Percentiles rank a stretch among this genome's conserved stretches.
Evolutionary conservation across 2,329 filamentous ascomycete species (phyloP).

Genomic region (Ceratocystis smalleyi): DNA sequence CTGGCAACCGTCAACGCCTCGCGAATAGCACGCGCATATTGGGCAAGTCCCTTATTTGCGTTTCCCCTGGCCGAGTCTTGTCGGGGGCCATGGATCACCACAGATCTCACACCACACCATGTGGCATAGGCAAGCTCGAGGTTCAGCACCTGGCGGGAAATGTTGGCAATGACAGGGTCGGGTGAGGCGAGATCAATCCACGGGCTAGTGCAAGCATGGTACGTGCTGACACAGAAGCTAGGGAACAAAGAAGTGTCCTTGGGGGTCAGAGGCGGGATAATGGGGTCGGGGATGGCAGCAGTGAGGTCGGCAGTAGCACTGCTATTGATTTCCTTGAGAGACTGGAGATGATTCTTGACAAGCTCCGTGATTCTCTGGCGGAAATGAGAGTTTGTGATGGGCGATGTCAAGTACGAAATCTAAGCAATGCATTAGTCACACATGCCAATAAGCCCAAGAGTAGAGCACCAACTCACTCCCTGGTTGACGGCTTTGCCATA

Average conservation of each 20-base stretch:
- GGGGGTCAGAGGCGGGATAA: conserved; percentile 55
- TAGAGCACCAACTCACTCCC: conserved; percentile 38
- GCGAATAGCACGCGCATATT: conserved; percentile 71
- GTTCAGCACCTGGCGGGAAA: conserved; percentile 80
- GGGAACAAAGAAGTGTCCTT: conserved; percentile 64
- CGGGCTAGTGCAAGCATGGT: conserved; percentile 66
- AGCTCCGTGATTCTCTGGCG: conserved; percentile 50
- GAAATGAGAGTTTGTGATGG: conserved; percentile 62
- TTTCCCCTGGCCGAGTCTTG: conserved; percentile 40
- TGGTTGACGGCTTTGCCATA: conserved; percentile 52
- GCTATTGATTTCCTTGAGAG: conserved; percentile 29
- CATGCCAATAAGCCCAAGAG: neutral
- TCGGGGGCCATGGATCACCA: conserved; percentile 67
- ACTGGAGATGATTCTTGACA: conserved; percentile 39
- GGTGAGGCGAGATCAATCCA: conserved; percentile 84
- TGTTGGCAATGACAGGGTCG: conserved; percentile 66
- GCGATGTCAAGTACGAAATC: conserved; percentile 67
- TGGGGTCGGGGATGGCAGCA: conserved; percentile 38
- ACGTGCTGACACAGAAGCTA: conserved; percentile 50
- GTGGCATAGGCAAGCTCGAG: conserved; percentile 88
- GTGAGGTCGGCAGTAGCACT: conserved; percentile 28
- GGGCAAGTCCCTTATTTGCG: conserved; percentile 40
- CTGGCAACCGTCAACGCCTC: conserved; percentile 61
- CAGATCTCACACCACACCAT: conserved; percentile 76
- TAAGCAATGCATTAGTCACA: conserved; percentile 24